Evolutionary conservation across 1,284 basidiomycete genomes (phyloP).

Genomic region (Phaffia rhodozyma): DNA sequence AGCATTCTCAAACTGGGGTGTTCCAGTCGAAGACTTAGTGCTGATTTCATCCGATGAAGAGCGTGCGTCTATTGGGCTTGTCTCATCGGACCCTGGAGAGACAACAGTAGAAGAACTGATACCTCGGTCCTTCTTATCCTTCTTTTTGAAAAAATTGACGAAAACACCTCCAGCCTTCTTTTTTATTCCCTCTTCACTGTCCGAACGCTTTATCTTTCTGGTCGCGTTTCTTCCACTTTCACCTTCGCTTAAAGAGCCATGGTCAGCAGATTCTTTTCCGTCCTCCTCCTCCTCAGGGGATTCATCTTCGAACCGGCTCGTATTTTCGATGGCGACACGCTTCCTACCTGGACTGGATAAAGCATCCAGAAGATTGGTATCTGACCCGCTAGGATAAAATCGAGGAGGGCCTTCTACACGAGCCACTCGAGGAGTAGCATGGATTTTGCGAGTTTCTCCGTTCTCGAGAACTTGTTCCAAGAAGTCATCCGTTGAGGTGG

Average conservation of each 20-base stretch:
- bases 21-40: conserved; percentile 15
- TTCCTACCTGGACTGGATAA: no score
- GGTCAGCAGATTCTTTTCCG: not conserved
- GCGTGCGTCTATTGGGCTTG: conserved; percentile 5
- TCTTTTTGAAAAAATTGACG: conserved; percentile 65
- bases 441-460: conserved; percentile 58
- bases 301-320: no score
- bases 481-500: conserved; percentile 17
- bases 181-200: conserved; percentile 26
- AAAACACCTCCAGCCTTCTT: conserved; percentile 36
- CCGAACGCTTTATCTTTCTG: conserved; percentile 21
- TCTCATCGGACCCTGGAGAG: conserved; percentile 25
- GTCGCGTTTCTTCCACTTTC: conserved; percentile 23
- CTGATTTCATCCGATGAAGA: conserved; percentile 15
- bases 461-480: conserved; percentile 29
- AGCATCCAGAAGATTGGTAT: conserved; percentile 38
- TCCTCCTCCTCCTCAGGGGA: not conserved
- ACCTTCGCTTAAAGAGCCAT: conserved; percentile 12
- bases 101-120: conserved; percentile 1
- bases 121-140: conserved; percentile 48
- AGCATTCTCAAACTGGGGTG: not conserved
- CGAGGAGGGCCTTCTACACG: conserved; percentile 26
- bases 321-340: no score
- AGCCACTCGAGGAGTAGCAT: conserved; percentile 61
- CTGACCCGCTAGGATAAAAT: conserved; percentile 20